Evolutionary conservation across 1,284 basidiomycete genomes (phyloP), one percentile per base, ranked within the genome.

Genomic region (Ganoderma resinaceum): DNA sequence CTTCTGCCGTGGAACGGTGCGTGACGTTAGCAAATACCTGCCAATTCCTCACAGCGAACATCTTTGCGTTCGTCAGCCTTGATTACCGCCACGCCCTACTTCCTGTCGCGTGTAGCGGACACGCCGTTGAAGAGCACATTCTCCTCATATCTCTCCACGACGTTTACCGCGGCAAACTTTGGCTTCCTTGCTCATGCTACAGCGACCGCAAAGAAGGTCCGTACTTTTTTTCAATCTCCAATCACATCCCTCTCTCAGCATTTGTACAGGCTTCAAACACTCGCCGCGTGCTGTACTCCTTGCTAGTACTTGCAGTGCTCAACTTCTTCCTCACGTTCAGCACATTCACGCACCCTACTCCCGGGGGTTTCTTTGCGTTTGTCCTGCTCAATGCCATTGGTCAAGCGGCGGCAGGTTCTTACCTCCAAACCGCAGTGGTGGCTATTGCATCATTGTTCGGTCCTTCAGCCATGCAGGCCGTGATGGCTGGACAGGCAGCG

Each of bases 1-100:
- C 83, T 95, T 11, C 80, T 95, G 12, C 91, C 92, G 63, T 95
- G 93, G 93, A 94, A 94, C 77, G 91, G 92, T 93, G 73, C 57
- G 29, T 65, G 12, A 18, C 33, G 8, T 57, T n/a, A 16, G 5
- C n/a, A 20, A 14, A 18, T 14, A 29, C 23, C 6, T 40, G 23
- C 6, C 1, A 1, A n/a, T 38, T n/a, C n/a, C 58, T 40, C 35
- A 16, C 23, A 60, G 23, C 23, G 23, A 40, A 40, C 23, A 18
- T 40, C 23, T 26, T 61, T 11, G 18, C 31, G 18, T 9, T 8
- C 20, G 1, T 20, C 67, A 94, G 92, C 87, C 0, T 82, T 94
- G 76, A 93, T 94, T 38, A 95, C 91, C 11, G 92, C 90, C 0
- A 91, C 87, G 40, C 88, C 92, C 0, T 95, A 89, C 78, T 94